phyloP scores from a whole-genome alignment of 2,329 filamentous ascomycete genomes.

The Scedosporium dehoogii region DNA sequence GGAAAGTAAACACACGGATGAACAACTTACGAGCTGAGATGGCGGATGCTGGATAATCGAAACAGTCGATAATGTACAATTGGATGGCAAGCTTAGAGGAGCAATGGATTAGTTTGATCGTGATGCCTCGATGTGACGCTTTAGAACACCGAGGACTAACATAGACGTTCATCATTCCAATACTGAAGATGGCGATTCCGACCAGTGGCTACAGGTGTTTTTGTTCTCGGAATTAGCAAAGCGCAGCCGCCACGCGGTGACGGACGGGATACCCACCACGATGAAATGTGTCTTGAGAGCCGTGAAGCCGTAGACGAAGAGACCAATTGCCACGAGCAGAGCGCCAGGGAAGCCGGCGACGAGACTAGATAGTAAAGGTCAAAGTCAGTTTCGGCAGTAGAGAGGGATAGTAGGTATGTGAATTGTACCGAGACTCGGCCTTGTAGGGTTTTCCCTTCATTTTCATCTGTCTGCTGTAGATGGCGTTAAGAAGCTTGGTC shows the following conservation, averaged over 20 bases:
- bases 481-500: background rate
- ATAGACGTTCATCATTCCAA: conserved; percentile 3
- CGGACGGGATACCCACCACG: conserved; percentile 1
- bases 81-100: conserved; percentile 2
- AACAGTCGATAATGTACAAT: conserved; percentile 1
- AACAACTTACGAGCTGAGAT: conserved; percentile 1
- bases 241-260: background rate
- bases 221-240: background rate
- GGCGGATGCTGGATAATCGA: conserved; percentile 2
- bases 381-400: background rate
- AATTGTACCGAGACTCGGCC: background rate
- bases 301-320: conserved; percentile 7
- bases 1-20: background rate
- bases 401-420: background rate
- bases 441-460: background rate
- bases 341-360: conserved; percentile 2
- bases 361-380: background rate
- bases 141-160: background rate
- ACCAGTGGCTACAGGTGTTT: conserved; percentile 4
- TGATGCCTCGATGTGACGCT: background rate
- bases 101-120: background rate
- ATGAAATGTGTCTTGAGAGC: conserved; percentile 6
- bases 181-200: background rate
- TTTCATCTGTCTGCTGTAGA: background rate
- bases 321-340: conserved; percentile 1